Evolutionary conservation across 202 grass and related monocot genomes (phyloP).

Genomic region (Brachypodium distachyon): DNA sequence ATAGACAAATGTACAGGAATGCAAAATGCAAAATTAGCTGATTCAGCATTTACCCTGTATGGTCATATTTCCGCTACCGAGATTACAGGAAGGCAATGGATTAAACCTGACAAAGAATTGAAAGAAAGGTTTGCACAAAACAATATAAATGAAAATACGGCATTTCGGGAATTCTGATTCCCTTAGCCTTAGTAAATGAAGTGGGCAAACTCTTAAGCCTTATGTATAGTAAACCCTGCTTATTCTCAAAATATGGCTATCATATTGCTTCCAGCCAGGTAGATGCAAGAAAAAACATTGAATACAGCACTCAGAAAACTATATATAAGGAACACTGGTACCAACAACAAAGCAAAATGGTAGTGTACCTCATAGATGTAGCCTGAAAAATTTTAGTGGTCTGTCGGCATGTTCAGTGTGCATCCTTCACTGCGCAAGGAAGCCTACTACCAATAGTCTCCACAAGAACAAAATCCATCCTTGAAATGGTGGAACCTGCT

Average conservation of each 20-base stretch:
- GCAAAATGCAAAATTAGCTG: constrained; percentile 58
- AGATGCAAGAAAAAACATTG: constrained; percentile 9
- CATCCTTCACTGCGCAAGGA: neutral
- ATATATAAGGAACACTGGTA: neutral
- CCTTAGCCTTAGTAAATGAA: neutral
- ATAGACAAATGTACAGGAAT: neutral
- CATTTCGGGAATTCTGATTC: constrained; percentile 33
- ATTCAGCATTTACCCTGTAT: constrained; percentile 47
- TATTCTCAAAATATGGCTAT: constrained; percentile 66
- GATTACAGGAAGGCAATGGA: neutral
- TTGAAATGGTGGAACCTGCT: constrained; percentile 82
- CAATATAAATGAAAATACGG: constrained; percentile 18
- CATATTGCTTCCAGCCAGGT: neutral
- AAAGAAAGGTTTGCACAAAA: neutral
- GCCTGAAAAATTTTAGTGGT: neutral
- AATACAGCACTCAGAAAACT: neutral
- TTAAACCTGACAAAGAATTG: neutral
- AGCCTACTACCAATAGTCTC: constrained; percentile 56
- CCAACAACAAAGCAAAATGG: neutral
- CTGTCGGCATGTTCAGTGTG: neutral
- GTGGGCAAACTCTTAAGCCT: constrained; percentile 1
- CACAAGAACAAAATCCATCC: constrained; percentile 65
- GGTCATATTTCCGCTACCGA: neutral
- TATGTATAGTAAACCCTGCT: constrained; percentile 71
- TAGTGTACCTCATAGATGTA: constrained; percentile 13